These are phyloP conservation scores for Tanozyma kutaoensis DNA, from an alignment of 805 yeast species.

Conservation along the genomic window DNA sequence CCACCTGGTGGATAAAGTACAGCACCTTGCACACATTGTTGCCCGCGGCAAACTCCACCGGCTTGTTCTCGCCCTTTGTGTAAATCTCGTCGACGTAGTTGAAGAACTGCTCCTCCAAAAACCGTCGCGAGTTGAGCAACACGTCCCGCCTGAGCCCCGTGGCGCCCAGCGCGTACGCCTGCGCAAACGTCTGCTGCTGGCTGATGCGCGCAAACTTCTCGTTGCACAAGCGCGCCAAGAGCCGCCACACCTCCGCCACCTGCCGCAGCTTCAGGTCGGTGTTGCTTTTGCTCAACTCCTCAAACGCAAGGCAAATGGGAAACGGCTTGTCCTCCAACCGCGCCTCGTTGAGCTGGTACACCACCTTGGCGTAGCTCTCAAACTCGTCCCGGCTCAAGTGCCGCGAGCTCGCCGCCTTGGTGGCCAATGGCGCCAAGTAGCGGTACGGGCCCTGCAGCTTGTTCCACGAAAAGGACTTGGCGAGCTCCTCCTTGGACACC, in stretches of 20 bases:
- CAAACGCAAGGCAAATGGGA: conserved; percentile 47
- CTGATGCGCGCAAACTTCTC: conserved; percentile 18
- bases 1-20: conserved; percentile 33
- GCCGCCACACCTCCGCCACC: conserved; percentile 61
- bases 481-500: conserved; percentile 6
- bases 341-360: conserved; percentile 58
- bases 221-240: conserved; percentile 36
- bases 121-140: conserved; percentile 40
- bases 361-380: conserved; percentile 61
- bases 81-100: conserved; percentile 58
- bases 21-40: conserved; percentile 60
- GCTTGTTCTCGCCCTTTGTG: conserved; percentile 35
- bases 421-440: conserved; percentile 18
- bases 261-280: conserved; percentile 57
- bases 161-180: conserved; percentile 5
- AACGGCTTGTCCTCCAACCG: conserved; percentile 41
- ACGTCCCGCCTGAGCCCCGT: conserved; percentile 27
- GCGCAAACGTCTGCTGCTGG: conserved; percentile 21
- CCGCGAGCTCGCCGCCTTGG: conserved; percentile 9
- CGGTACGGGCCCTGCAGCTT: conserved; percentile 17
- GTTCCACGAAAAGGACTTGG: conserved; percentile 21
- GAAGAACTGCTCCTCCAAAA: conserved; percentile 67
- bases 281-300: conserved; percentile 43
- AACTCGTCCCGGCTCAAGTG: conserved; percentile 40
- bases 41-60: conserved; percentile 32